Evolutionary conservation across 164 flowering plant genomes (phyloP), one percentile per base, ranked within the genome.

Genomic region (Nymphaea colorata): DNA sequence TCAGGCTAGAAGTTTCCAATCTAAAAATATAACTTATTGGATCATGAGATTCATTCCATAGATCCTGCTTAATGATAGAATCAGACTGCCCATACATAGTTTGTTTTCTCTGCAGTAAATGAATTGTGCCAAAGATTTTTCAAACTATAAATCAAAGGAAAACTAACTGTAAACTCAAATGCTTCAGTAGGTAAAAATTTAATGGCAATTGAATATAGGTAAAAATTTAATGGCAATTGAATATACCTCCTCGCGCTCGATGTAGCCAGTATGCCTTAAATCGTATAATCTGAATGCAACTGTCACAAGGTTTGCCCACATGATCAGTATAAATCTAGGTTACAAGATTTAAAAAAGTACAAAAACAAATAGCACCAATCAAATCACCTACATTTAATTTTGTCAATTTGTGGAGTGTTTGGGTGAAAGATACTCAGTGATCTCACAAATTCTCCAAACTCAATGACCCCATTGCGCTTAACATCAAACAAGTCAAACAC

Each of bases 401-500:
- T 89, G 47, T 84, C 86, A 60, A 69, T 71, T 18, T 77, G 71
- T 16, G 91, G 81, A 43, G 93, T 87, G 75, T 82, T 78, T 42
- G 97, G 97, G 67, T 91, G 95, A 70, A 91, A 91, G 16, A 91
- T 81, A 18, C 86, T 81, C 66, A 89, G 64, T 61, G 97, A 84
- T 67, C 93, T 81, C 67, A 91, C 95, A 77, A 91, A 91, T 70
- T 91, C 97, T 18, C 91, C 97, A 78, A 87, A 87, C 59, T 91
- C 95, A n/a, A 91, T 87, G 14, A 86, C 95, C n/a, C 97, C 97
- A 69, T 90, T 87, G 43, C 79, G 83, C 67, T 91, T 91, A 65
- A 81, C 66, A 78, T 88, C 95, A 81, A 91, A 91, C 62, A 87
- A 62, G 74, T 91, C 91, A 73, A 91, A 91, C 64, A 88, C 81